These are phyloP conservation scores for Tolypocladium ovalisporum DNA, from an alignment of 2,329 filamentous ascomycete genomes.

Conservation along the genomic window DNA sequence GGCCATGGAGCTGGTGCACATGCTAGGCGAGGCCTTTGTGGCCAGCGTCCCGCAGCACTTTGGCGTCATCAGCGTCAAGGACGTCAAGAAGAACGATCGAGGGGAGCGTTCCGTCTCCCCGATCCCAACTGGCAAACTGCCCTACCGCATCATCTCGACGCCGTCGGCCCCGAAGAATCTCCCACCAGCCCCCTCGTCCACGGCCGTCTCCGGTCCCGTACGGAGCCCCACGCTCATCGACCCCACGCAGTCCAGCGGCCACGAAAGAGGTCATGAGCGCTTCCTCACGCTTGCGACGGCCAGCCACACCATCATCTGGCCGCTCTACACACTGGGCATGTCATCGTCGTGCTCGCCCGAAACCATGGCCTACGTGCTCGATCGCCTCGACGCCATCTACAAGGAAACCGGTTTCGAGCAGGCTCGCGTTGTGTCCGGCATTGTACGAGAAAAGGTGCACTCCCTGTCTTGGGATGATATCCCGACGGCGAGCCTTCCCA, in stretches of 20 bases:
- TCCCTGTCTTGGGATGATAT: slow-evolving; percentile 14
- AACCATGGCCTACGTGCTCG: slow-evolving; percentile 31
- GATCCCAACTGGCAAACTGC: slow-evolving; percentile 16
- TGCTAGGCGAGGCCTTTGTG: slow-evolving; percentile 29
- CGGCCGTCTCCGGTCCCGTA: slow-evolving; percentile 1
- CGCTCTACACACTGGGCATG: slow-evolving; percentile 36
- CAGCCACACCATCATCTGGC: slow-evolving; percentile 38
- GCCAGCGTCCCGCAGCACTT: slow-evolving; percentile 39
- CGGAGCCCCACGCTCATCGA: slow-evolving; percentile 28
- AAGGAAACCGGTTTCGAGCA: slow-evolving; percentile 34
- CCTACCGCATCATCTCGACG: slow-evolving; percentile 17
- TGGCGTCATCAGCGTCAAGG: slow-evolving; percentile 31
- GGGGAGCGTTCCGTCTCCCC: slow-evolving; percentile 10
- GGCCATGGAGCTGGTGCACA: slow-evolving; percentile 24
- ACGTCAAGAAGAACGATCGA: slow-evolving; percentile 15
- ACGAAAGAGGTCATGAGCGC: slow-evolving; percentile 26
- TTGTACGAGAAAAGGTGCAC: slow-evolving; percentile 27
- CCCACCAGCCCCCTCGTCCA: background rate
- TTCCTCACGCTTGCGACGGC: slow-evolving; percentile 38
- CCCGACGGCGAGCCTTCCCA: slow-evolving; percentile 15
- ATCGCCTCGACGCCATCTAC: slow-evolving; percentile 31
- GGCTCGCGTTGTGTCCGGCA: slow-evolving; percentile 29
- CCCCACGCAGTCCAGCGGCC: slow-evolving; percentile 22
- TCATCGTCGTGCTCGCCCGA: slow-evolving; percentile 31
- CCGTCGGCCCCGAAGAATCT: slow-evolving; percentile 5